Evolutionary conservation across 1,139 yeast genomes (phyloP), one percentile per base, ranked within the genome.

Genomic region (Pichia sp.): DNA sequence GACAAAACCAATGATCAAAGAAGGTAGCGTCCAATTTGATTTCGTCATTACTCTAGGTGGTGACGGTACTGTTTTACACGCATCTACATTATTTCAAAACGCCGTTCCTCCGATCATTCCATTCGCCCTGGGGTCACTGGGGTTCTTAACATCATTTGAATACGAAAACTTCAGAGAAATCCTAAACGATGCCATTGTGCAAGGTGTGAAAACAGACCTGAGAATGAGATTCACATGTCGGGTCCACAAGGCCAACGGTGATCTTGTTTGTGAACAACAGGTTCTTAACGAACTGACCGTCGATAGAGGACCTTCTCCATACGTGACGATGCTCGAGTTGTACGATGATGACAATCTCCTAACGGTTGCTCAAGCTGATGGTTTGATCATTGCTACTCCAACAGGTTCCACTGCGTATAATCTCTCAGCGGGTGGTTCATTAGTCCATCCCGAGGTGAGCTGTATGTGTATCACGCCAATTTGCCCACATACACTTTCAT

Each of bases 371-470:
- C 96, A 88, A 62, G 96, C 96, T 0, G 96, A 89, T 64, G 96
- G 96, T 0, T 67, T 89, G 28, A 88, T 89, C 50, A 75, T 89
- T 34, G 94, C 96, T 0, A 88, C 96, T 0, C 96, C 96, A 4
- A 89, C 96, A 0, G 96, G 96, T 0, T 86, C 95, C 2, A 89
- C 96, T 0, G 96, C 96, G 0, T 89, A 89, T 63, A 86, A 95
- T 0, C 70, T 89, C 34, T 84, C 94, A 35, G 96, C 96, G 0
- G 96, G 96, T 15, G 96, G 96, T 0, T 83, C 95, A 0, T 72
- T 89, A 44, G 94, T 89, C 2, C 96, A 89, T 58, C 96, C 96
- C 0, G 88, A 88, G 24, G 95, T 89, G 14, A 83, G 89, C 57
- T 95, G 96, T 9, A 85, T 89, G 37, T 82, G 90, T 49, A 89